A percentile compares a stretch with the other conserved stretches of the same genome.
Conservation (phyloP, 2,329 filamentous ascomycete species). For the Furcasterigmium sp. region DNA sequence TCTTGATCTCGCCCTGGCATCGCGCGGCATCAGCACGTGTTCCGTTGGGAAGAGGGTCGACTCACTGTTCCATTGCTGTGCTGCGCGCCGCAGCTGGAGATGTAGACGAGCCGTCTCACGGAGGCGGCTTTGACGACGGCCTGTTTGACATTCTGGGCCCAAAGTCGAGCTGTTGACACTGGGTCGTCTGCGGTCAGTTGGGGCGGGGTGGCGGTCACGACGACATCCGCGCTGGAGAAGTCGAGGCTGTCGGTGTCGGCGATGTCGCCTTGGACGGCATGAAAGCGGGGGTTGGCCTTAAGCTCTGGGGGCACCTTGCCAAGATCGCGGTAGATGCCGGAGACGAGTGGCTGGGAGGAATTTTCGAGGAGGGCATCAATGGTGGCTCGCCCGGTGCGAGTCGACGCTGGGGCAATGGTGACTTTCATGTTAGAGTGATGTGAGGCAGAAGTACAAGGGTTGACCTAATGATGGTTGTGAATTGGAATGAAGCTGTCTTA, state of each 20-base stretch:
- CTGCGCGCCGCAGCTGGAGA: conserved; percentile 26
- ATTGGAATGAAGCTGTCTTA: no score
- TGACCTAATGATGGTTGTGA: no score
- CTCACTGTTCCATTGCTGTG: conserved; percentile 23
- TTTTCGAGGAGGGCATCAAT: conserved; percentile 20
- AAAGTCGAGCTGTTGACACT: conserved; percentile 8
- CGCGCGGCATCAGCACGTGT: not conserved
- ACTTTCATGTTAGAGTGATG: conserved; percentile 20
- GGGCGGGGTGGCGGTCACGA: conserved; percentile 25
- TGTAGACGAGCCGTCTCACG: conserved; percentile 23
- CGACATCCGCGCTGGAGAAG: conserved; percentile 20
- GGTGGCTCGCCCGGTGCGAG: conserved; percentile 22
- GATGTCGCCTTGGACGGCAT: conserved; percentile 20
- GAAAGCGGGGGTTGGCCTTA: conserved; percentile 16
- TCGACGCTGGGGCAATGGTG: conserved; percentile 25
- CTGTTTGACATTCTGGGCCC: conserved; percentile 19
- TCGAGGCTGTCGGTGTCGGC: conserved; percentile 21
- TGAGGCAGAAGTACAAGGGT: no score
- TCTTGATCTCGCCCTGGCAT: conserved; percentile 27
- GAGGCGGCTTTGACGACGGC: conserved; percentile 16
- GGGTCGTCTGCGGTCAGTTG: conserved; percentile 17
- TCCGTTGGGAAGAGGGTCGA: no score
- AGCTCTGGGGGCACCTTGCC: conserved; percentile 22
- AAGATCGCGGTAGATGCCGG: conserved; percentile 22
- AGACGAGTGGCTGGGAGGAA: conserved; percentile 12